These are phyloP conservation scores for Cryptococcus depauperatus DNA, from an alignment of 1,284 basidiomycete species.

Conservation along the genomic window DNA sequence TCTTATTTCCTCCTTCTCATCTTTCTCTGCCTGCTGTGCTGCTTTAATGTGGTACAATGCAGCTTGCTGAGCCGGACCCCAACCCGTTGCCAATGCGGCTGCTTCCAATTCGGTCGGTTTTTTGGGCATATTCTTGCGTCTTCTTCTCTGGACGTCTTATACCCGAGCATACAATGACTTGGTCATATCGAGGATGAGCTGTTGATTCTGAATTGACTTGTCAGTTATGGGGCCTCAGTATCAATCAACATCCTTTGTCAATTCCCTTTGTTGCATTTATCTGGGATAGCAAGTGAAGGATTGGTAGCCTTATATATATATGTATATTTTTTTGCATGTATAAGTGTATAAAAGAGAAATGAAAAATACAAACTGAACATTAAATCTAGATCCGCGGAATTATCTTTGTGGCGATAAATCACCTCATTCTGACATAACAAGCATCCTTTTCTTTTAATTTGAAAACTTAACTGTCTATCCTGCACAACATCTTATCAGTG, in stretches of 20 bases:
- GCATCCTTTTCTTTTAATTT: not conserved
- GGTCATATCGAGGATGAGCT: too few species aligned
- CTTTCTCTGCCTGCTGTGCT: constrained; percentile 8
- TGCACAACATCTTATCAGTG: not conserved
- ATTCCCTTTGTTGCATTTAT: too few species aligned
- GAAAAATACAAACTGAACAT: too few species aligned
- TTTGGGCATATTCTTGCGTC: constrained; percentile 8
- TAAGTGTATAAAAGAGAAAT: too few species aligned
- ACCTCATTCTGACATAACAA: too few species aligned
- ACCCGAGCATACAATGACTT: too few species aligned
- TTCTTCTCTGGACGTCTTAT: not conserved
- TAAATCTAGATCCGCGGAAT: too few species aligned
- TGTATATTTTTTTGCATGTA: too few species aligned
- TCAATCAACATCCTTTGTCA: not conserved
- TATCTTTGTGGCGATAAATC: too few species aligned
- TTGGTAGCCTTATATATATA: too few species aligned
- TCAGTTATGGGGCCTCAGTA: not conserved
- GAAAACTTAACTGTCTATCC: not conserved
- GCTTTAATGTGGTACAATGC: constrained; percentile 12
- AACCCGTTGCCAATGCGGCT: constrained; percentile 8
- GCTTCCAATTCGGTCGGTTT: constrained; percentile 11
- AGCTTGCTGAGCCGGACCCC: constrained; percentile 14
- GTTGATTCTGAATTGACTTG: too few species aligned
- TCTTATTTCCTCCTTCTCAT: constrained; percentile 12
- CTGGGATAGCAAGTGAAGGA: too few species aligned